Base-by-base conservation (phyloP, 2,329 filamentous ascomycete genomes). In the Blastomyces gilchristii region DNA sequence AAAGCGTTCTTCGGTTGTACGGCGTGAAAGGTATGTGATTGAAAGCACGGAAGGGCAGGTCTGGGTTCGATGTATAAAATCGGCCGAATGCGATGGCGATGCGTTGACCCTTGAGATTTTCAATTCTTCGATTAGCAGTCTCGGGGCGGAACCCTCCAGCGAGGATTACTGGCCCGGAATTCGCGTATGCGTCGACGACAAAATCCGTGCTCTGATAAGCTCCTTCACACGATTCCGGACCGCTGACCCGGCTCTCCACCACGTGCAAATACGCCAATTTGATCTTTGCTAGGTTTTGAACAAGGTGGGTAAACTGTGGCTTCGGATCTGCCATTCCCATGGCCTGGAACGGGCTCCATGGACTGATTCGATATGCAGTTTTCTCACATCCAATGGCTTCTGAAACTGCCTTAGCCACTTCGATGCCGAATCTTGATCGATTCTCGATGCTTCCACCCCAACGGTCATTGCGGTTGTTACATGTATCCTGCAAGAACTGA, bases 291-390 rank as follows among this genome's bases (percentile, higher is more conserved):
- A 85, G 74, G 52, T 81, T 78, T 41, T 74, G 68, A 52, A 85
- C 77, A 8, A 88, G 70, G 68, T 89, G 77, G 0, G 75, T 76
- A 69, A 88, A 90, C 65, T 89, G 85, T 0, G 85, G 83, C 9
- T 83, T 69, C 0, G 86, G 85, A 54, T 89, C 79, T 0, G 72
- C 67, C 83, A 88, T 87, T 41, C 76, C 75, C 85, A 89, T 77
- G 8, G 66, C 74, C 67, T 77, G 72, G 68, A 75, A 76, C 1
- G 66, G 66, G 60, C 69, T 72, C 64, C 62, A 83, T n/a, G 68
- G 75, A n/a, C 77, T 79, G n/a, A 84, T 69, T 0, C 80, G 77
- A 22, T 81, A 77, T 2, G 71, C 78, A 1, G 79, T 68, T 6
- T 74, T 75, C 1, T 81, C 75, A 0, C 76, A 70, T 0, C 82